These are phyloP conservation scores for Capronia americana DNA, from an alignment of 2,329 filamentous ascomycete species.

Conservation along the genomic window DNA sequence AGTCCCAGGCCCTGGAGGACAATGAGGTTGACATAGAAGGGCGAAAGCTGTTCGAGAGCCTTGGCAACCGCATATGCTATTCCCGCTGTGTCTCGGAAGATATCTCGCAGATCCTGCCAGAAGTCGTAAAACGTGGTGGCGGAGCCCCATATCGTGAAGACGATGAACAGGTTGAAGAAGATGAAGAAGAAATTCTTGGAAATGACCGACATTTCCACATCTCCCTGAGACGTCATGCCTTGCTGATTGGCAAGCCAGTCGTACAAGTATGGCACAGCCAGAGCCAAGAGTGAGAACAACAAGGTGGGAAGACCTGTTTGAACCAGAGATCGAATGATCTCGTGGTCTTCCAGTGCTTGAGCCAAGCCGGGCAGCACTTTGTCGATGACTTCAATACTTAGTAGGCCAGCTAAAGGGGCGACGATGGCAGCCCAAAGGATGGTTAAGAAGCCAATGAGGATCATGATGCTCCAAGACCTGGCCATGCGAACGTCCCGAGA, in stretches of 20 bases:
- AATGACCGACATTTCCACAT: slow-evolving; percentile 91
- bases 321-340: slow-evolving; percentile 75
- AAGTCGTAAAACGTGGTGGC: slow-evolving; percentile 75
- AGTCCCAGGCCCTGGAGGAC: slow-evolving; percentile 92
- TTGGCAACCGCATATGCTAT: slow-evolving; percentile 77
- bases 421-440: slow-evolving; percentile 88
- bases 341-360: slow-evolving; percentile 69
- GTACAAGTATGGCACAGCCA: slow-evolving; percentile 91
- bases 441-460: slow-evolving; percentile 80
- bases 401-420: slow-evolving; percentile 75
- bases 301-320: slow-evolving; percentile 87
- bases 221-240: slow-evolving; percentile 92
- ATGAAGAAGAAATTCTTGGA: slow-evolving; percentile 99
- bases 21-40: slow-evolving; percentile 93
- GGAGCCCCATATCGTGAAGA: slow-evolving; percentile 88
- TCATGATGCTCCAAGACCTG: slow-evolving; percentile 82
- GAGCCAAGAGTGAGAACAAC: slow-evolving; percentile 83
- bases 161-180: slow-evolving; percentile 98
- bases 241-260: slow-evolving; percentile 89
- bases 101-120: slow-evolving; percentile 69
- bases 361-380: slow-evolving; percentile 75
- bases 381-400: slow-evolving; percentile 81
- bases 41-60: slow-evolving; percentile 74
- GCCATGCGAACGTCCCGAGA: slow-evolving; percentile 74
- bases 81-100: slow-evolving; percentile 77